Evolutionary conservation across 2,329 filamentous ascomycete species (phyloP).

Genomic region (Fusarium lateritium): DNA sequence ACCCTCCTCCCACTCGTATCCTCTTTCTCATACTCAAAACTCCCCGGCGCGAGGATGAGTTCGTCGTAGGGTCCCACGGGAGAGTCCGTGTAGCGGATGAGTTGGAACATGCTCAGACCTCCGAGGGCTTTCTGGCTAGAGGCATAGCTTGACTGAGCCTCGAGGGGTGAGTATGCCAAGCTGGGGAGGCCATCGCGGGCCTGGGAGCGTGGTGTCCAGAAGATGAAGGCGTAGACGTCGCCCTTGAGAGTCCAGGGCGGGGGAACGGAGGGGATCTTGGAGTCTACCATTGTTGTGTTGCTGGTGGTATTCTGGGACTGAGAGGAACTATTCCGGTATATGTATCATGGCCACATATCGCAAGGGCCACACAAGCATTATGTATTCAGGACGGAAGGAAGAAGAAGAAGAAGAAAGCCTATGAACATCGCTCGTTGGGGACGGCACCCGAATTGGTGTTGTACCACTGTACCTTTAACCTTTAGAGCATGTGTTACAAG

Average conservation of each 20-base stretch:
- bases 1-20: conserved; percentile 51
- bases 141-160: conserved; percentile 58
- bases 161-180: conserved; percentile 63
- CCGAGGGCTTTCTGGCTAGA: conserved; percentile 58
- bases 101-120: conserved; percentile 64
- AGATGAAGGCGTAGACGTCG: conserved; percentile 61
- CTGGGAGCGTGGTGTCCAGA: conserved; percentile 54
- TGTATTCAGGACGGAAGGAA: neutral
- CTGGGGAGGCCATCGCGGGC: conserved; percentile 53
- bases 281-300: conserved; percentile 13
- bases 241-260: conserved; percentile 63
- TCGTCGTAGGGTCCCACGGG: conserved; percentile 70
- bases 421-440: neutral
- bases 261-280: conserved; percentile 43
- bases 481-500: no score
- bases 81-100: conserved; percentile 65
- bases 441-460: neutral
- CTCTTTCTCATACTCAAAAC: conserved; percentile 59
- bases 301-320: neutral
- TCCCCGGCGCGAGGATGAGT: conserved; percentile 63
- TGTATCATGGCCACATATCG: no score
- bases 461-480: no score
- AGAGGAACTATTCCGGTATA: neutral
- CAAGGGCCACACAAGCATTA: no score
- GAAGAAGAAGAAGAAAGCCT: neutral